Evolutionary conservation across 73 alveolate genomes (phyloP).

Genomic region (Paramecium caudatum): DNA sequence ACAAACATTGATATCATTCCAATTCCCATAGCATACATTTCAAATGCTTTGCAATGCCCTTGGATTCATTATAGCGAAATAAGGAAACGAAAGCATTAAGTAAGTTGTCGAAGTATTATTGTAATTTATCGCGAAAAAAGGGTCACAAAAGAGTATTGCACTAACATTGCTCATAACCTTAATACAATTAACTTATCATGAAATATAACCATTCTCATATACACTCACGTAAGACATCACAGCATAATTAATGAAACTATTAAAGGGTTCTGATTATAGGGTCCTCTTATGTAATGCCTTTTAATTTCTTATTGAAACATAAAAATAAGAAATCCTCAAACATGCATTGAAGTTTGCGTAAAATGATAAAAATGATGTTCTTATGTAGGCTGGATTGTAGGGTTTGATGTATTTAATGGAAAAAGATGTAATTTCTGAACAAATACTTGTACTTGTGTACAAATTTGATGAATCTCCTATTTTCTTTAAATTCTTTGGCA

Average conservation of each 20-base stretch:
- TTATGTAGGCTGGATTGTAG: constrained; percentile 17
- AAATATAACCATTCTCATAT: constrained; percentile 1
- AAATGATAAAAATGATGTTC: constrained; percentile 21
- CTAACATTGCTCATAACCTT: background rate
- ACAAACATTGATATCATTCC: background rate
- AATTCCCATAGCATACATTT: constrained; percentile 1
- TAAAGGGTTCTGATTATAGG: constrained; percentile 28
- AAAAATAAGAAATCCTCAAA: background rate
- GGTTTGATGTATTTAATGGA: constrained; percentile 6
- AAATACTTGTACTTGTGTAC: background rate
- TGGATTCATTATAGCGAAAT: background rate
- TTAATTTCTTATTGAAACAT: background rate
- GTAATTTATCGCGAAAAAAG: background rate
- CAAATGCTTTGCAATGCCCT: constrained; percentile 9
- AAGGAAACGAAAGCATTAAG: background rate
- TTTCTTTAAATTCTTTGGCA: background rate
- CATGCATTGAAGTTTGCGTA: constrained; percentile 8
- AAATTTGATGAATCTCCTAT: constrained; percentile 3
- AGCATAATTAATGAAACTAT: background rate
- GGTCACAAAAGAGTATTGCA: constrained; percentile 23
- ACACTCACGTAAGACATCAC: constrained; percentile 1
- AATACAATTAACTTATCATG: background rate
- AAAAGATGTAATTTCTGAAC: background rate
- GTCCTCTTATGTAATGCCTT: background rate
- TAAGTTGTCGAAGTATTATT: background rate